phyloP scores from a whole-genome alignment of 768 basidiomycete genomes.

The Podaxis carcinomalis region DNA sequence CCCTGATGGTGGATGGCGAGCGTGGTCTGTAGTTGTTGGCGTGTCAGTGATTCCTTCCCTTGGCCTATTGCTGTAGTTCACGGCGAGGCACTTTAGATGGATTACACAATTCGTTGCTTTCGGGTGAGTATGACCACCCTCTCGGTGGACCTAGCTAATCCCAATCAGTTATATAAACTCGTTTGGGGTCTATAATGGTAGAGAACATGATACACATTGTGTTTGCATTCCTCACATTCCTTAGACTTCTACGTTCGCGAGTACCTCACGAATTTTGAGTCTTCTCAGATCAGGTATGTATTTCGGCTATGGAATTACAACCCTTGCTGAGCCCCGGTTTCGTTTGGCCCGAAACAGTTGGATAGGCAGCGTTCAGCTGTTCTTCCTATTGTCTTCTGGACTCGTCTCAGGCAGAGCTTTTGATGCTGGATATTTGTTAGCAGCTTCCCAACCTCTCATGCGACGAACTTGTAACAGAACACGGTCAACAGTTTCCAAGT shows the following conservation, averaged over 20 bases:
- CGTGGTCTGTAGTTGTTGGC: slow-evolving; percentile 40
- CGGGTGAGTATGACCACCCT: slow-evolving; percentile 24
- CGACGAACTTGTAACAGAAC: neutral
- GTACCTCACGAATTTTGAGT: slow-evolving; percentile 29
- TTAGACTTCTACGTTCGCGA: slow-evolving; percentile 38
- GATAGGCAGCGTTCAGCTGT: slow-evolving; percentile 48
- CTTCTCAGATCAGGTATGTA: slow-evolving; percentile 32
- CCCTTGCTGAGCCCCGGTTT: neutral
- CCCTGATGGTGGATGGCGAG: slow-evolving; percentile 37
- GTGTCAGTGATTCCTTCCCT: slow-evolving; percentile 26
- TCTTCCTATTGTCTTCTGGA: slow-evolving; percentile 40
- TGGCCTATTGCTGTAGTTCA: neutral
- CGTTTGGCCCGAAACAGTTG: slow-evolving; percentile 17
- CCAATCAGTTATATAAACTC: slow-evolving; percentile 29
- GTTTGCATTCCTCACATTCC: slow-evolving; percentile 15
- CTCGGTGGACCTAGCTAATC: neutral
- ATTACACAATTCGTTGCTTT: slow-evolving; percentile 40
- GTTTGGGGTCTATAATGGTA: slow-evolving; percentile 32
- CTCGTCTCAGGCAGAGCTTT: slow-evolving; percentile 43
- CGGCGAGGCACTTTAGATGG: slow-evolving; percentile 22
- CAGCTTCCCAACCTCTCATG: neutral
- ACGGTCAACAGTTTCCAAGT: slow-evolving; percentile 31
- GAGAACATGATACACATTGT: slow-evolving; percentile 15
- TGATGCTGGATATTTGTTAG: slow-evolving; percentile 49
- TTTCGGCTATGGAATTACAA: neutral